These are phyloP conservation scores for Venturiaceae sp. DNA, from an alignment of 2,329 filamentous ascomycete species.

Conservation along the genomic window DNA sequence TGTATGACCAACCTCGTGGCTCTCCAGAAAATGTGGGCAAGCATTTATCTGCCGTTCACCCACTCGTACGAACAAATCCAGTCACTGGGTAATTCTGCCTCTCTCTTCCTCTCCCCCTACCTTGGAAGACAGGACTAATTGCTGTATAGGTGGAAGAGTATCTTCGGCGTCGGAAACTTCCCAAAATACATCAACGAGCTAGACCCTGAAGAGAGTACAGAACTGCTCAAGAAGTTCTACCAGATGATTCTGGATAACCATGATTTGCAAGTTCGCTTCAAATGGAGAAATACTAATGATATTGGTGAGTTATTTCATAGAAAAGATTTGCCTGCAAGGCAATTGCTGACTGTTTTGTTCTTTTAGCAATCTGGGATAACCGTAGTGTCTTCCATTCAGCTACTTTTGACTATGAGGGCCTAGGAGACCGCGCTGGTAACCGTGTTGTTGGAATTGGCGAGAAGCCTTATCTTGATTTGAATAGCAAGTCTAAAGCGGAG, in stretches of 20 bases:
- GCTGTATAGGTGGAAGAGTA: conserved; percentile 15
- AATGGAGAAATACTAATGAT: conserved; percentile 27
- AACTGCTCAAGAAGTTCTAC: conserved; percentile 25
- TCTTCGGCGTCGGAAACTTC: conserved; percentile 28
- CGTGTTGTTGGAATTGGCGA: conserved; percentile 46
- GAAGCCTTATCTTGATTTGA: conserved; percentile 43
- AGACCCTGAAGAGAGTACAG: conserved; percentile 20
- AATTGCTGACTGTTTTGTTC: background rate
- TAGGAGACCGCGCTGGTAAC: conserved; percentile 42
- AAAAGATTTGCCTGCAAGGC: background rate
- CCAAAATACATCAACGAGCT: conserved; percentile 26
- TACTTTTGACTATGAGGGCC: conserved; percentile 49
- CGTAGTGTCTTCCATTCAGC: conserved; percentile 45
- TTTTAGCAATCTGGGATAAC: conserved; percentile 53
- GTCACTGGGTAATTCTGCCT: conserved; percentile 33
- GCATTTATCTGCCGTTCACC: conserved; percentile 37
- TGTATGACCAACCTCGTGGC: conserved; percentile 34
- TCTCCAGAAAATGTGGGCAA: conserved; percentile 39
- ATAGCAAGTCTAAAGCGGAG: conserved; percentile 23
- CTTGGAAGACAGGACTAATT: conserved; percentile 40
- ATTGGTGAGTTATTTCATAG: conserved; percentile 16
- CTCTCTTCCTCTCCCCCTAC: accelerated
- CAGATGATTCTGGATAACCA: conserved; percentile 24
- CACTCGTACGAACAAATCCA: conserved; percentile 46
- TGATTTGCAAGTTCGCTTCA: conserved; percentile 30